Evolutionary conservation across 1,284 basidiomycete genomes (phyloP).

Genomic region (Melampsora larici-populina): DNA sequence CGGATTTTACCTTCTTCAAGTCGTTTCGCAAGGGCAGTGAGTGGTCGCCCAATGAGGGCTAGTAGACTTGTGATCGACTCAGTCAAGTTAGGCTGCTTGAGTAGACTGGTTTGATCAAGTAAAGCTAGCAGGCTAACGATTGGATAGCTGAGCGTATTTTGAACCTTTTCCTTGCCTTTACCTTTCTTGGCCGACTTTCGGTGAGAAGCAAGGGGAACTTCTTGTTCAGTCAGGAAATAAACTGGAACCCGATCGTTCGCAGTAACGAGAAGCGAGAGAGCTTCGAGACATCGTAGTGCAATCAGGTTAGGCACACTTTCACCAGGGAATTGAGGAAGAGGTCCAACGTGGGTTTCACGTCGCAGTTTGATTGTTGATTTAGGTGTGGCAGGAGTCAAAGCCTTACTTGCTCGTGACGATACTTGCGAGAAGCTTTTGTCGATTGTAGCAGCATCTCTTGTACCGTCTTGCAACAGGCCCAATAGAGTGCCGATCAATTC

Average conservation of each 20-base stretch:
- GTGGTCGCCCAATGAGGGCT: conserved; percentile 77
- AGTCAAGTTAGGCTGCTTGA: conserved; percentile 82
- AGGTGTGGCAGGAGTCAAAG: conserved; percentile 60
- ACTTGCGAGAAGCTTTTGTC: conserved; percentile 92
- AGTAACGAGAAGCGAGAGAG: conserved; percentile 76
- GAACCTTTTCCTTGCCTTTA: conserved; percentile 79
- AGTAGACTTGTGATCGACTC: conserved; percentile 82
- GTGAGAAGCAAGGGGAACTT: conserved; percentile 71
- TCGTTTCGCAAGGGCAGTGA: conserved; percentile 56
- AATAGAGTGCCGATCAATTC: conserved; percentile 91
- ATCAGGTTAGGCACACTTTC: conserved; percentile 86
- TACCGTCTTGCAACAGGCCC: conserved; percentile 88
- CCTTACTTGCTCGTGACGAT: conserved; percentile 69
- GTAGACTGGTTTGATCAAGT: conserved; percentile 75
- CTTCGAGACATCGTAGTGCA: conserved; percentile 86
- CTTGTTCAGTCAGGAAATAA: conserved; percentile 93
- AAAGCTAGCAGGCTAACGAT: conserved; percentile 80
- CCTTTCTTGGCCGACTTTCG: conserved; percentile 72
- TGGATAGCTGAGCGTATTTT: conserved; percentile 71
- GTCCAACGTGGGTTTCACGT: conserved; percentile 41
- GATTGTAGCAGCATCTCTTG: conserved; percentile 82
- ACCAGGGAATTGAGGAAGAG: conserved; percentile 66
- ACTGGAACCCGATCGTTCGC: conserved; percentile 76
- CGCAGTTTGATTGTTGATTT: conserved; percentile 64
- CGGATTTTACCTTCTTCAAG: conserved; percentile 30